A percentile compares a stretch with the other conserved stretches of the same genome.
These are phyloP conservation scores for Beauveria asiatica DNA, from an alignment of 2,329 filamentous ascomycete species.

Conservation along the genomic window DNA sequence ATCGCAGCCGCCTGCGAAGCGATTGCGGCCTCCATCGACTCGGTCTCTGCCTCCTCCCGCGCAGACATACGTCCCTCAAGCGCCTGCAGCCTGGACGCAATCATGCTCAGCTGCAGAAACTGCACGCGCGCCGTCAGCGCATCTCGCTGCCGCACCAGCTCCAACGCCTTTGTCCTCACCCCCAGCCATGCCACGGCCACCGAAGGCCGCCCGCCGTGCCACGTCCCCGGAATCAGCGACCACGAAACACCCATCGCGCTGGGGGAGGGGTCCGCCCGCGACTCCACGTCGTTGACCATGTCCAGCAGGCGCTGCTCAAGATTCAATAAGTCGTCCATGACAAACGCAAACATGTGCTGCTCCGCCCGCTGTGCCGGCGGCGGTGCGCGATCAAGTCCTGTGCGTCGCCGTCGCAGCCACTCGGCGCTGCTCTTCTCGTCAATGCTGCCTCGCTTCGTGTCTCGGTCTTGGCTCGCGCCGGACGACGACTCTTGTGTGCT, in stretches of 20 bases:
- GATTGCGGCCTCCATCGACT: not conserved
- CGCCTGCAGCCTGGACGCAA: constrained; percentile 32
- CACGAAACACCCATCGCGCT: constrained; percentile 21
- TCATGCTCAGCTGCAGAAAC: constrained; percentile 41
- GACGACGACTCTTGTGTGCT: constrained; percentile 18
- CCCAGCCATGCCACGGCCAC: constrained; percentile 38
- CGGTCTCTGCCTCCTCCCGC: constrained; percentile 16
- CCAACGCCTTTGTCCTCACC: constrained; percentile 34
- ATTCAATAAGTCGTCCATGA: constrained; percentile 37
- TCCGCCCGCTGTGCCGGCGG: constrained; percentile 21
- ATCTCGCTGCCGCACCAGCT: constrained; percentile 37
- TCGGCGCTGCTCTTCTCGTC: not conserved
- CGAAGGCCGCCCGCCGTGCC: constrained; percentile 27
- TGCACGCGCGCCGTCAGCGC: constrained; percentile 35
- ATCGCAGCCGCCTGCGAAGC: not conserved
- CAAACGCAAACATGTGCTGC: constrained; percentile 38
- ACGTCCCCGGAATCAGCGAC: constrained; percentile 29
- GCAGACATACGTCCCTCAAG: constrained; percentile 25
- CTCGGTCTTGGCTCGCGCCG: constrained; percentile 15
- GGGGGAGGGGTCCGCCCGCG: constrained; percentile 13
- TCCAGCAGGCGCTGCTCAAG: constrained; percentile 37
- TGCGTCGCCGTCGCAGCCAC: not conserved
- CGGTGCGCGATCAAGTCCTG: constrained; percentile 12
- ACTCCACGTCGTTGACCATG: constrained; percentile 35
- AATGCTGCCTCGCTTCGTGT: not conserved